Percentiles rank a stretch among this genome's conserved stretches.
These are phyloP conservation scores for Neurospora hispaniola DNA, from an alignment of 495 filamentous ascomycete genomes.

Conservation along the genomic window DNA sequence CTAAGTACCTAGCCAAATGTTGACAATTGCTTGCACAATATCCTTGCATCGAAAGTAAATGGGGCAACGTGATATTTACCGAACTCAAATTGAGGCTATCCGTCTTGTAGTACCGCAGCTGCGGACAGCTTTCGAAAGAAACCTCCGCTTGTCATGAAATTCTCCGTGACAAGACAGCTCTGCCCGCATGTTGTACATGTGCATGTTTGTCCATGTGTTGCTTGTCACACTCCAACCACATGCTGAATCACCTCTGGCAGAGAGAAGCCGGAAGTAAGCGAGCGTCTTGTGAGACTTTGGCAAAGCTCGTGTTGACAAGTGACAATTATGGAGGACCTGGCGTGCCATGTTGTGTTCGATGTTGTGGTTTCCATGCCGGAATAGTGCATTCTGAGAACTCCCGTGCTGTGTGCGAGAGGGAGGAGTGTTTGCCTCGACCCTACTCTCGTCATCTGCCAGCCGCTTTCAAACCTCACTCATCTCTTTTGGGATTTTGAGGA, in stretches of 20 bases:
- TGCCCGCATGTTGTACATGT: not conserved
- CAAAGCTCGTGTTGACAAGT: conserved; percentile 1
- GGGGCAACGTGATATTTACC: not conserved
- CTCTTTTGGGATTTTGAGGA: not conserved
- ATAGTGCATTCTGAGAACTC: not conserved
- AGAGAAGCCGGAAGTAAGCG: not conserved
- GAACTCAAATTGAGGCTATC: not conserved
- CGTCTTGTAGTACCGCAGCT: not conserved
- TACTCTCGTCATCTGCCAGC: not conserved
- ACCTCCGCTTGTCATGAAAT: not conserved
- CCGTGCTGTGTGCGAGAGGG: not conserved
- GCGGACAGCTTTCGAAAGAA: not conserved
- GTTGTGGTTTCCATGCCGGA: not conserved
- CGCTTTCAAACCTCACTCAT: not conserved
- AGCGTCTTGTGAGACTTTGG: not conserved
- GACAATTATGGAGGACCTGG: not conserved
- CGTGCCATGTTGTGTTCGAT: not conserved
- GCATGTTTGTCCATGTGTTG: not conserved
- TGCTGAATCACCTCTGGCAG: not conserved
- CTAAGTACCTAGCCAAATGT: not conserved
- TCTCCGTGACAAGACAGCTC: not conserved
- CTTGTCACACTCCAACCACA: not conserved
- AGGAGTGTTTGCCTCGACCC: not conserved
- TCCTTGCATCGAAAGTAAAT: not conserved
- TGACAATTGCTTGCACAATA: not conserved